phyloP scores from a whole-genome alignment of 75 land plant species.

The Pseudotsuga menziesii region DNA sequence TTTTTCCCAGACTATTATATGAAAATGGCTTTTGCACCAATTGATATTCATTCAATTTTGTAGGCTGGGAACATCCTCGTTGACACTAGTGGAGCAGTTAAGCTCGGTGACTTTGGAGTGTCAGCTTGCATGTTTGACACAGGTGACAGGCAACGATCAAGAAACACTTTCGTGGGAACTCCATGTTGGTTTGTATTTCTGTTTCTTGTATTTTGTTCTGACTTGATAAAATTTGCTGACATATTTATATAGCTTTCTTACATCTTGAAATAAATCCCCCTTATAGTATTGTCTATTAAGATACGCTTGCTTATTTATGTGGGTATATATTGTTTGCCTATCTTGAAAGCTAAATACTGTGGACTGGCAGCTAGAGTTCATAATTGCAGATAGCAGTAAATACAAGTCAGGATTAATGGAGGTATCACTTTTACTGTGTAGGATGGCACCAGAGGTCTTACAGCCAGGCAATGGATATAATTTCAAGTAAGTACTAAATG shows the following conservation, averaged over 20 bases:
- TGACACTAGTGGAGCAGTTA: slow-evolving; percentile 58
- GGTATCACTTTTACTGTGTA: slow-evolving; percentile 16
- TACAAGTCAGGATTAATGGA: slow-evolving; percentile 3
- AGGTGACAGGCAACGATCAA: slow-evolving; percentile 82
- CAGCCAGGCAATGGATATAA: slow-evolving; percentile 97
- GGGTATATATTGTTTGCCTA: neutral
- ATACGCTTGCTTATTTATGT: neutral
- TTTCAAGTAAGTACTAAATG: slow-evolving; percentile 75
- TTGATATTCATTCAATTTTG: slow-evolving; percentile 4
- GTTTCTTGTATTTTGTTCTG: neutral
- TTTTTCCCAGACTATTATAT: neutral
- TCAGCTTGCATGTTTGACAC: slow-evolving; percentile 91
- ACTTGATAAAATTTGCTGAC: neutral
- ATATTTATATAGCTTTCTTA: neutral
- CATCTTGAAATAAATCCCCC: neutral
- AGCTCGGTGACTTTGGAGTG: slow-evolving; percentile 92
- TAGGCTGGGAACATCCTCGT: slow-evolving; percentile 92
- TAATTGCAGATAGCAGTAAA: no score
- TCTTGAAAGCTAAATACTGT: neutral
- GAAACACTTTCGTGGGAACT: slow-evolving; percentile 90
- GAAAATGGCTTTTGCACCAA: neutral
- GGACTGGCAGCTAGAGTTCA: neutral
- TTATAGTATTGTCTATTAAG: neutral
- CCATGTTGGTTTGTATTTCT: slow-evolving; percentile 77
- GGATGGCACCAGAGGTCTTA: slow-evolving; percentile 99